phyloP scores from a whole-genome alignment of 129 eudicot species.

The Artemisia annua region DNA sequence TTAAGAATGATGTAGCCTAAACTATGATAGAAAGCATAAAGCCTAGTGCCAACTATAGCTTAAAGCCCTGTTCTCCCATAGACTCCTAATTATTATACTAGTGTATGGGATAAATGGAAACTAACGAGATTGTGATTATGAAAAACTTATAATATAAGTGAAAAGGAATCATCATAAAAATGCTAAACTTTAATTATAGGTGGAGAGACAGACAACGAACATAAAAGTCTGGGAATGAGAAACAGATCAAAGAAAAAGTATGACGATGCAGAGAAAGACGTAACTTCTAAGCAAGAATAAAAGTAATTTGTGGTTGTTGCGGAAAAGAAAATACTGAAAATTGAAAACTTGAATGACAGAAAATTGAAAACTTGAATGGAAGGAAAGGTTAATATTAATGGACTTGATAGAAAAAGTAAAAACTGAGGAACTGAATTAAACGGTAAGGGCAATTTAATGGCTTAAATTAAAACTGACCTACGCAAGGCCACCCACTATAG shows the following conservation, averaged over 20 bases:
- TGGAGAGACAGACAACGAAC: constrained; percentile 2
- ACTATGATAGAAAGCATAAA: not conserved
- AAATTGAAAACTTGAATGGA: constrained; percentile 41
- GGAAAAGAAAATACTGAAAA: constrained; percentile 22
- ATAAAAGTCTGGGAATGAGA: constrained; percentile 17
- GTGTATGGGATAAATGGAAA: not conserved
- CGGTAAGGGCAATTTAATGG: constrained; percentile 43
- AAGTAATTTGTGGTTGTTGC: constrained; percentile 10
- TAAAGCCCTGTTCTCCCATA: not conserved
- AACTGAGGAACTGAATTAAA: constrained; percentile 49
- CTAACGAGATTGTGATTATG: constrained; percentile 3
- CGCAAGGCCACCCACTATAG: constrained; percentile 68
- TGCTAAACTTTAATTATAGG: constrained; percentile 12
- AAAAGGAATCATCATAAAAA: constrained; percentile 1
- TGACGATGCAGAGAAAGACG: constrained; percentile 8
- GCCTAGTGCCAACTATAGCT: not conserved
- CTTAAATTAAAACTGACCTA: constrained; percentile 84
- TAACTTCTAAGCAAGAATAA: not conserved
- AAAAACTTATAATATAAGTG: constrained; percentile 7
- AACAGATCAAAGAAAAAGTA: constrained; percentile 13
- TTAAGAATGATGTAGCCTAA: not conserved
- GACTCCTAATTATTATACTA: not conserved
- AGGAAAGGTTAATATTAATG: constrained; percentile 34
- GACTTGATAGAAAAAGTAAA: constrained; percentile 36
- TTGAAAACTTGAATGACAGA: constrained; percentile 24